Conservation (phyloP, 73 alveolate genomes). For the Stentor coeruleus region DNA sequence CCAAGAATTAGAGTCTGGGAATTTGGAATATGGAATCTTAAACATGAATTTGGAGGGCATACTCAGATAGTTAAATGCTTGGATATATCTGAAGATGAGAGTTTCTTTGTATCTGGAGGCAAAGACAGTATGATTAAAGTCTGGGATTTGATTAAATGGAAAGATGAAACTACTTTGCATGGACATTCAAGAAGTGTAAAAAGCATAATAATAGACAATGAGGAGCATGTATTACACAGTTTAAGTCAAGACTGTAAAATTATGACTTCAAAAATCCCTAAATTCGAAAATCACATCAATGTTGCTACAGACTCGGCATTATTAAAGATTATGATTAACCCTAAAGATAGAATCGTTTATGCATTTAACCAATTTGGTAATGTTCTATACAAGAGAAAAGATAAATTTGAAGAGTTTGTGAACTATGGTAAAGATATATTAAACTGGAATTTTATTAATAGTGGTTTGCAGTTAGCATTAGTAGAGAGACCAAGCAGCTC, state of each 20-base stretch:
- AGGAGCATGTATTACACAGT: background rate
- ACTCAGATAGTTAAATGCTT: background rate
- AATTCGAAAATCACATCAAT: background rate
- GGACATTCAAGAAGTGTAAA: background rate
- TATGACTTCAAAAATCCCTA: background rate
- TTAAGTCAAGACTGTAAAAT: background rate
- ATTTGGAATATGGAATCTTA: background rate
- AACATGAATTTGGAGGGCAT: background rate
- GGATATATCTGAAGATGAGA: background rate
- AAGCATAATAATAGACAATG: background rate
- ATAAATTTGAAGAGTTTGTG: background rate
- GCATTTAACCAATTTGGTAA: background rate
- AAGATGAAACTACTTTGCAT: background rate
- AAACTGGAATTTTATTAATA: background rate
- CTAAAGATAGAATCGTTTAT: no score
- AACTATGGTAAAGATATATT: background rate
- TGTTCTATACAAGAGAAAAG: background rate
- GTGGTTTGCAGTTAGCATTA: background rate
- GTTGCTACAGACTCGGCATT: background rate
- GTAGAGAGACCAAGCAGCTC: background rate
- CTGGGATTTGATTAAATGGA: background rate
- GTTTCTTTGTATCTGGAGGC: background rate
- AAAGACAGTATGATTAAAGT: background rate
- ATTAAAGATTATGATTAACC: no score
- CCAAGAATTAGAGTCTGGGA: background rate